phyloP scores from a whole-genome alignment of 345 rosid species.

The Lepidium sativum region DNA sequence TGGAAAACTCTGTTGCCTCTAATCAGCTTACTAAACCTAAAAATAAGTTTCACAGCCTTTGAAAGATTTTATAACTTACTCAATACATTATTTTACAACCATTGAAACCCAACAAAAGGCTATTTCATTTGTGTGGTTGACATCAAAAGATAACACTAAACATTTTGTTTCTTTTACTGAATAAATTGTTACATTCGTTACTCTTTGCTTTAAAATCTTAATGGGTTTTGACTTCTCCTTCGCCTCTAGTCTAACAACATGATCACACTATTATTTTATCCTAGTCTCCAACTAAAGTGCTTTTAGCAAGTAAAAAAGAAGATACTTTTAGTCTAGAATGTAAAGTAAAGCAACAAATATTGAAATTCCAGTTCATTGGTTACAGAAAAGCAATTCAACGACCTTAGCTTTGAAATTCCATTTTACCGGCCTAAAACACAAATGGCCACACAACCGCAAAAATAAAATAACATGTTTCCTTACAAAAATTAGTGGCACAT shows the following conservation, averaged over 20 bases:
- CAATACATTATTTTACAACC: too few species aligned
- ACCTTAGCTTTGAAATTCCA: conserved; percentile 6
- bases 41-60: too few species aligned
- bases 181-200: too few species aligned
- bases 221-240: background rate
- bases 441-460: background rate
- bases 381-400: conserved; percentile 2
- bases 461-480: background rate
- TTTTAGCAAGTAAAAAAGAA: background rate
- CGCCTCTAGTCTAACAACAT: background rate
- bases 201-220: background rate
- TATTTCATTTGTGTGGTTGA: too few species aligned
- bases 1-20: too few species aligned
- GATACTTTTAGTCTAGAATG: background rate
- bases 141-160: too few species aligned
- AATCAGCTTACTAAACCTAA: too few species aligned
- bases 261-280: background rate
- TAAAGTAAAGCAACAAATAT: background rate
- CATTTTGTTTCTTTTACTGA: too few species aligned
- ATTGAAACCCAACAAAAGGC: too few species aligned
- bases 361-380: conserved; percentile 1
- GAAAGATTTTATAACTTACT: too few species aligned
- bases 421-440: conserved; percentile 6
- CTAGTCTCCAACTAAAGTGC: background rate
- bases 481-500: background rate